Evolutionary conservation across 2,329 filamentous ascomycete genomes (phyloP), one percentile per base, ranked within the genome.

Genomic region (Bipolaris zeicola): DNA sequence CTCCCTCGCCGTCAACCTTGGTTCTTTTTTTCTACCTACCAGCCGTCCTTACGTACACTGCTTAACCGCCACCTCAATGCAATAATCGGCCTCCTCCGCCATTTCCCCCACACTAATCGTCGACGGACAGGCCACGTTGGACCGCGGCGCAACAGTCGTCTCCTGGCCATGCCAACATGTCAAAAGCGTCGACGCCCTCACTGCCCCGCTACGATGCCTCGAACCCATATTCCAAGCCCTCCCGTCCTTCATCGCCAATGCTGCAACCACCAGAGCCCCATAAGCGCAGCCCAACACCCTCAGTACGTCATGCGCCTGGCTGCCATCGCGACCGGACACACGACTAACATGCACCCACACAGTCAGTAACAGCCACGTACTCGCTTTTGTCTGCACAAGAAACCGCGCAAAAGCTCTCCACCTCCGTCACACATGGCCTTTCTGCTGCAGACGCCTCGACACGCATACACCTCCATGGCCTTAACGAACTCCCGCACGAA

Each of bases 401-500:
- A 77, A 89, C 90, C 10, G 92, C 92, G 42, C 82, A 87, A 51
- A 87, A 86, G 63, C 81, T 98, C 51, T 84, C 88, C 62, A 96
- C 94, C 3, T 97, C 93, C n/a, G 80, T 96, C 24, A 87, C 83
- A 13, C 85, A 91, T 70, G 95, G 95, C 50, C 84, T 99, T 13
- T 87, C 91, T 5, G 88, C 91, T 0, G 85, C 87, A 42, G 92
- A 96, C 77, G 95, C 93, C 34, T 83, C 92, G 58, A 85, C 89
- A 53, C 87, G 94, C 70, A 83, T 96, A 59, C 85, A 89, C 70
- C 86, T 89, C 62, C 87, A 95, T 79, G 95, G 95, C 31, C 88
- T 90, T 26, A 99, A 99, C 77, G 95, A 99, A 78, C 89, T 99
- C 36, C 92, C 95, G 5, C 92, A 96, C 76, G 93, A 98, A 57